Evolutionary conservation across 495 filamentous ascomycete genomes (phyloP).

Genomic region (Aspergillus conjunctus): DNA sequence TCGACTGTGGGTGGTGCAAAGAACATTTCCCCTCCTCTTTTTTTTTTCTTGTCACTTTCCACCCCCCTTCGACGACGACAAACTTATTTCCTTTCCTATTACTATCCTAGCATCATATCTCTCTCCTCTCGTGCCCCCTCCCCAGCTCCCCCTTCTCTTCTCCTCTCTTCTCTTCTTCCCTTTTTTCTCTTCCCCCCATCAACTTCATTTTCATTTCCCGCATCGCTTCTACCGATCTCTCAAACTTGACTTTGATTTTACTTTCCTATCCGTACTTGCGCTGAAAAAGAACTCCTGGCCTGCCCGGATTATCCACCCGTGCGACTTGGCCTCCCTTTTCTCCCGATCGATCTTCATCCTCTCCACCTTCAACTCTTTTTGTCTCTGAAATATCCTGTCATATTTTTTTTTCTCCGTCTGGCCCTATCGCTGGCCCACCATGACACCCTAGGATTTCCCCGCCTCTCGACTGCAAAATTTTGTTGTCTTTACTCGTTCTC

Average conservation of each 20-base stretch:
- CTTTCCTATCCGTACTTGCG: conserved; percentile 9
- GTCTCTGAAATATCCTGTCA: conserved; percentile 22
- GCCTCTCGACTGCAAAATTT: conserved; percentile 21
- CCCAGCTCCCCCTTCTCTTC: neutral
- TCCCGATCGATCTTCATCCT: conserved; percentile 23
- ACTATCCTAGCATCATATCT: neutral
- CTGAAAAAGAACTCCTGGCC: conserved; percentile 2
- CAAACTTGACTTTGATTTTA: conserved; percentile 10
- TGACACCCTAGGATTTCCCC: conserved; percentile 28
- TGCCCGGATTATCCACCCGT: conserved; percentile 13
- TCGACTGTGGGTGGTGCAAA: neutral
- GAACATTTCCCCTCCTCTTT: conserved; percentile 11
- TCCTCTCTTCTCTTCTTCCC: conserved; percentile 4
- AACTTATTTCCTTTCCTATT: neutral
- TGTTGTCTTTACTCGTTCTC: conserved; percentile 11
- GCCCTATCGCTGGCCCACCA: conserved; percentile 31
- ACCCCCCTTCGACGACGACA: neutral
- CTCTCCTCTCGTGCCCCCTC: conserved; percentile 8
- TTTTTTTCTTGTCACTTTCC: conserved; percentile 17
- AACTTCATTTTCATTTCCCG: neutral
- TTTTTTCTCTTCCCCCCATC: conserved; percentile 13
- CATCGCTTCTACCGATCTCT: neutral
- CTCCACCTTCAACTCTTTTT: conserved; percentile 13
- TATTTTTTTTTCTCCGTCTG: conserved; percentile 28
- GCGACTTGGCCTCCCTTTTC: conserved; percentile 13